Percentiles rank a stretch among this genome's conserved stretches.
Evolutionary conservation across 108 stramenopile species (phyloP).

Genomic region (Skeletonema marinoi): DNA sequence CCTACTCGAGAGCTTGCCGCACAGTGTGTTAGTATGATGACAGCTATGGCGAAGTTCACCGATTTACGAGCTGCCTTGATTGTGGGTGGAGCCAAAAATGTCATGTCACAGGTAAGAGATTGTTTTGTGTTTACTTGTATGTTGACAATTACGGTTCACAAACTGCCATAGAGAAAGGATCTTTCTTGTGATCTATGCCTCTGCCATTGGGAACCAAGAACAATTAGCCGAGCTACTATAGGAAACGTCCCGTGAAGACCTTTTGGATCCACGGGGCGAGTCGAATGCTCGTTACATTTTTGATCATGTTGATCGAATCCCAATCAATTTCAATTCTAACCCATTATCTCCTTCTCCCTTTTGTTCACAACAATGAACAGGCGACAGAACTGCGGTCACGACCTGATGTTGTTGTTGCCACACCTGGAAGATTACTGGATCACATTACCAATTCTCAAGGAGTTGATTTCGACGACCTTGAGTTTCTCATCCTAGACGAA

Average conservation of each 20-base stretch:
- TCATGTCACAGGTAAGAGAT: conserved; percentile 76
- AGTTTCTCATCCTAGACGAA: conserved; percentile 47
- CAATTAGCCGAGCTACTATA: conserved; percentile 41
- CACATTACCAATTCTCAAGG: conserved; percentile 76
- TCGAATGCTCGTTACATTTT: conserved; percentile 50
- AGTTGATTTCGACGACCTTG: conserved; percentile 32
- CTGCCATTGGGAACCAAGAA: conserved; percentile 44
- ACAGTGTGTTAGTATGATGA: conserved; percentile 77
- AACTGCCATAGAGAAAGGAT: conserved; percentile 51
- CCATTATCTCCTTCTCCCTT: too few species aligned
- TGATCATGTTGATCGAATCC: too few species aligned
- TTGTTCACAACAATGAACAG: too few species aligned
- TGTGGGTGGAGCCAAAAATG: conserved; percentile 96
- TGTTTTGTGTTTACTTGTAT: background rate
- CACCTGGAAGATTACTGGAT: too few species aligned
- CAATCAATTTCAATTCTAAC: too few species aligned
- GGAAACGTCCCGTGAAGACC: conserved; percentile 43
- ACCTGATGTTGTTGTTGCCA: too few species aligned
- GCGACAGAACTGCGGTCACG: too few species aligned
- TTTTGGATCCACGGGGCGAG: conserved; percentile 39
- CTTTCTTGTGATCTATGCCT: conserved; percentile 28
- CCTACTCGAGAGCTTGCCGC: conserved; percentile 95
- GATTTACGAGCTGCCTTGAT: conserved; percentile 81
- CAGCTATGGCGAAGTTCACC: conserved; percentile 87
- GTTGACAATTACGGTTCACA: conserved; percentile 7